Base-by-base conservation (phyloP, 176 grass and related monocot genomes). In the Poa pratensis region DNA sequence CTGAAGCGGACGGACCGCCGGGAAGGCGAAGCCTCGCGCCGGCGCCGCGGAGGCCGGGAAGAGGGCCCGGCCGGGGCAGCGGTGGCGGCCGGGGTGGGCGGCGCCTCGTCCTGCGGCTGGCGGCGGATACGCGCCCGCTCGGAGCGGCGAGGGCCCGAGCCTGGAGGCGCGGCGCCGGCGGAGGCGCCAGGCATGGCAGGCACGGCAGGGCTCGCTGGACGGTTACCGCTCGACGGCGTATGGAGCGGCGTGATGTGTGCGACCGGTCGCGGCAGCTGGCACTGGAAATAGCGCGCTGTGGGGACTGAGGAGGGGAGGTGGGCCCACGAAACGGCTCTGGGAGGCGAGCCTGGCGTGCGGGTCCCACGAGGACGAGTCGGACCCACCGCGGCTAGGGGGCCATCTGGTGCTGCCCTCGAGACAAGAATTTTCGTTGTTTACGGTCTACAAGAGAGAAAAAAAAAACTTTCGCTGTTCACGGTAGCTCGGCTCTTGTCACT, bases 111-210 rank as follows among this genome's bases (percentile, higher is more conserved):
- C 24, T 1, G 72, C 46, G 17, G 73, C 27, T 20, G 73, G 48
- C 73, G 73, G 27, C 73, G 48, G 9, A 0, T 6, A 20, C 48
- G 73, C 9, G 27, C 48, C 73, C 73, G 73, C 73, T 27, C 48
- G 27, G 73, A 75, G 27, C 73, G 73, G 27, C 73, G 73, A 75
- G 73, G 73, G 0, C 73, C 73, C 48, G 26, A 75, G 72, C 72
- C 46, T 9, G 39, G 39, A 14, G 39, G 39, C 69, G 40, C 40
- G 40, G 40, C 20, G 39, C 68, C 68, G 39, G 72, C 48, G 24
- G 72, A 19, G 26, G 48, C 12, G 48, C 48, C 2, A 18, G 62
- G 6, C 73, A 75, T 75, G 4, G 35, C 0, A 27, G 4, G 35
- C 0, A 27, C 2, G 40, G 69, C 12, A 3, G 73, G 26, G 43